Conservation (phyloP, 2,329 filamentous ascomycete species). For the Huntiella decipiens region DNA sequence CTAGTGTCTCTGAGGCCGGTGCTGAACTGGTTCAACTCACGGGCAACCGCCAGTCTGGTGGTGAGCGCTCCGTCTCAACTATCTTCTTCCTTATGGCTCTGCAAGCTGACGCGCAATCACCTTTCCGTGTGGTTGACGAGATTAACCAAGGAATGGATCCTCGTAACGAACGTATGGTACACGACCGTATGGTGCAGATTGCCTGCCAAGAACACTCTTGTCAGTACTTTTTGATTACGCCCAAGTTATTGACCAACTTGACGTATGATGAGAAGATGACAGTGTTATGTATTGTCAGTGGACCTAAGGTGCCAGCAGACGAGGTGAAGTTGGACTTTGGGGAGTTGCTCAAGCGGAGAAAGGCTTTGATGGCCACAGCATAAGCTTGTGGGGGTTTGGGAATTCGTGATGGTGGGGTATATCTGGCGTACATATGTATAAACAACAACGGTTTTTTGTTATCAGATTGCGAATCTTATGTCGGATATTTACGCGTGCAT, state of each 20-base stretch:
- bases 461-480: too few relatives aligned
- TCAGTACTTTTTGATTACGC: conserved; percentile 93
- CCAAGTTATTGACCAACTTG: conserved; percentile 73
- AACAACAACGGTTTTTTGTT: too few relatives aligned
- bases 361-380: conserved; percentile 19
- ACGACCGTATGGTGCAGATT: conserved; percentile 95
- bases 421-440: too few relatives aligned
- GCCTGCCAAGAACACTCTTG: conserved; percentile 66
- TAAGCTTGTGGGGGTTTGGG: too few relatives aligned
- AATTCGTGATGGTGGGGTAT: too few relatives aligned
- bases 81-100: conserved; percentile 99
- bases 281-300: conserved; percentile 81
- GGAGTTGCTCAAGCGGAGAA: conserved; percentile 26
- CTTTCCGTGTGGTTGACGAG: conserved; percentile 96
- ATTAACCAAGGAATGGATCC: conserved; percentile 99
- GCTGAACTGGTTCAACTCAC: conserved; percentile 33
- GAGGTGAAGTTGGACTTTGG: conserved; percentile 31
- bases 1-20: conserved; percentile 11
- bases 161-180: conserved; percentile 93
- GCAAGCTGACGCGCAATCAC: conserved; percentile 79
- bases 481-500: too few relatives aligned
- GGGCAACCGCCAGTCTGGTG: conserved; percentile 85
- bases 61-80: conserved; percentile 87
- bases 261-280: conserved; percentile 83
- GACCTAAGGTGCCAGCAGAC: conserved; percentile 48